Base-by-base conservation (phyloP, 2,329 filamentous ascomycete genomes). In the Ophiocordyceps camponoti-leonardi region DNA sequence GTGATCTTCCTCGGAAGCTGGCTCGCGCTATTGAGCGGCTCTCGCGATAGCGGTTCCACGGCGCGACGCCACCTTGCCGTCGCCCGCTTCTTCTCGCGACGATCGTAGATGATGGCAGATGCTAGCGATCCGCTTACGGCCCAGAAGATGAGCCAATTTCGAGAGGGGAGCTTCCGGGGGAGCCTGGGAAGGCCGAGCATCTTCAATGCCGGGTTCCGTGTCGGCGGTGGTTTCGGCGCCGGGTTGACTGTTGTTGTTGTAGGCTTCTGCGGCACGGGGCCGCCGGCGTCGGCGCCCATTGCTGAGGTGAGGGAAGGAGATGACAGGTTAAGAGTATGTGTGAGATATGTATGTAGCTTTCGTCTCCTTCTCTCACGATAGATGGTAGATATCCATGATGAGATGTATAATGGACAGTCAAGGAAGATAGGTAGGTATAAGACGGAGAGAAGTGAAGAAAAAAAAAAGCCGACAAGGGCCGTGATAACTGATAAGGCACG, bases 61-160 rank as follows among this genome's bases (percentile, higher is more conserved):
- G 85, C 71, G 48, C 80, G 79, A 54, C 79, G 79, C 88, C 90
- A 98, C 62, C 88, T 88, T 50, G 83, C 75, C 47, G 92, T 90
- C 45, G 81, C 80, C 50, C 80, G 79, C 56, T 81, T 84, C 70
- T 90, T 94, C 66, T 96, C 82, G 49, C 85, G 81, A 58, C 86
- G 86, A 65, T 98, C 92, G 69, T 98, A 95, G 58, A 92, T 75
- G 46, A 96, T 73, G 45, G 86, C 83, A 16, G 77, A 79, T 6
- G 85, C 78, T 58, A 94, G 83, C 42, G 84, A 77, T 45, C 81
- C 81, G 12, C 82, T 81, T 46, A 96, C 62, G 42, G 82, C 72
- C 63, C 88, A 79, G 67, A 98, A 98, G 57, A 98, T 95, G 66
- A 92, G 78, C 92, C 92, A 98, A 62, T 96, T 96, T 49, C 92